These are phyloP conservation scores for Parsonsia alboflavescens DNA, from an alignment of 257 asterid species.

Conservation along the genomic window DNA sequence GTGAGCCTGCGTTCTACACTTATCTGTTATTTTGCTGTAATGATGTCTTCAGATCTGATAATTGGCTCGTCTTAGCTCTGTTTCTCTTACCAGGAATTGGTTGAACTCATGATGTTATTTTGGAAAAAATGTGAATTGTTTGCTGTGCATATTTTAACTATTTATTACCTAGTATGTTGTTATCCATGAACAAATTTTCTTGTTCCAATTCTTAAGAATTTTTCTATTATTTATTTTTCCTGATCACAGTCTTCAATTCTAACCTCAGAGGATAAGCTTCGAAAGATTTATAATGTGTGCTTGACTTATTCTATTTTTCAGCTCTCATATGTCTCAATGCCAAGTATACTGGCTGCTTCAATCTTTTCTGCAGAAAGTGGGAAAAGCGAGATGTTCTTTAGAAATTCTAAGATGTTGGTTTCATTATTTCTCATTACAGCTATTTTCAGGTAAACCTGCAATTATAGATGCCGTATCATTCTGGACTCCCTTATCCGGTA, in stretches of 20 bases:
- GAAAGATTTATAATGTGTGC: background rate
- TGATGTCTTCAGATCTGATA: background rate
- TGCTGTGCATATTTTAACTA: background rate
- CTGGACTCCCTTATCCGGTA: background rate
- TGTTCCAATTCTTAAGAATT: background rate
- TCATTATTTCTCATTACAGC: conserved; percentile 61
- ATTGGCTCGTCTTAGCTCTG: background rate
- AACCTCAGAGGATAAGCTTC: background rate
- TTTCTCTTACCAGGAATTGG: background rate
- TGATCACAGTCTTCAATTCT: background rate
- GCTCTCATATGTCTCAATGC: conserved; percentile 86
- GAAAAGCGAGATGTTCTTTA: conserved; percentile 51
- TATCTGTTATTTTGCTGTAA: background rate
- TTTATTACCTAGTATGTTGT: background rate
- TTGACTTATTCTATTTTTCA: conserved; percentile 20
- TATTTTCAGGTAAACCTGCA: conserved; percentile 70
- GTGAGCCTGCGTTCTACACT: conserved; percentile 19
- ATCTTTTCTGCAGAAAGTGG: conserved; percentile 87
- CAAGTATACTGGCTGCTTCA: conserved; percentile 79
- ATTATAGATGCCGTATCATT: background rate
- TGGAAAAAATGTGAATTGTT: background rate
- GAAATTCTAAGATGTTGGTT: conserved; percentile 60
- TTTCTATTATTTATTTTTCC: background rate
- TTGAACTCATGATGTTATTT: background rate
- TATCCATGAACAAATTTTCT: background rate